Evolutionary conservation across 1,284 basidiomycete genomes (phyloP).

Genomic region (Crucibulum parvulum): DNA sequence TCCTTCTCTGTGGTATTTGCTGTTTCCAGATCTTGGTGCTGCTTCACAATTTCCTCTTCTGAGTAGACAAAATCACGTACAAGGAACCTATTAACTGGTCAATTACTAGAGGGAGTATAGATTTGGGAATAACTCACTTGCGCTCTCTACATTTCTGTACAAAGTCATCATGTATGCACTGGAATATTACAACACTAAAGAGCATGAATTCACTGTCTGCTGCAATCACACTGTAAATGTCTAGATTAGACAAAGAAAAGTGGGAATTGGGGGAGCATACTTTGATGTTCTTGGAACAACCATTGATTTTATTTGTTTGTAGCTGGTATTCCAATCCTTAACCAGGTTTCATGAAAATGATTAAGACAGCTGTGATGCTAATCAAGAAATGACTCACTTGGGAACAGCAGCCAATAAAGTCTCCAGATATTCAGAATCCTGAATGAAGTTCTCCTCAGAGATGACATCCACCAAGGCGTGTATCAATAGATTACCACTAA

Average conservation of each 20-base stretch:
- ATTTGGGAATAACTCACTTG: conserved; percentile 62
- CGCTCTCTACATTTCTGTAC: conserved; percentile 94
- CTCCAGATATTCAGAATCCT: conserved; percentile 93
- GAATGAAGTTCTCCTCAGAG: conserved; percentile 82
- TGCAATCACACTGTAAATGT: conserved; percentile 59
- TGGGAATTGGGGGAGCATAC: conserved; percentile 52
- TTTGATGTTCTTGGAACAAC: conserved; percentile 95
- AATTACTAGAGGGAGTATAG: conserved; percentile 10
- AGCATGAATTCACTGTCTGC: conserved; percentile 92
- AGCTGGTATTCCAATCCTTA: conserved; percentile 91
- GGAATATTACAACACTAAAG: conserved; percentile 91
- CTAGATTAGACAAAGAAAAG: conserved; percentile 5
- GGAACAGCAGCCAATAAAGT: conserved; percentile 95
- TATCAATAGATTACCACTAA: conserved; percentile 92
- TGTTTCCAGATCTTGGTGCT: conserved; percentile 81
- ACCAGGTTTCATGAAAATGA: conserved; percentile 66
- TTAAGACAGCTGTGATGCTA: conserved; percentile 25
- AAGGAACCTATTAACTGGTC: conserved; percentile 65
- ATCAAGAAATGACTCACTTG: conserved; percentile 71
- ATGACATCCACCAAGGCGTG: conserved; percentile 89
- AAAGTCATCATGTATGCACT: conserved; percentile 92
- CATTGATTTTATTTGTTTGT: conserved; percentile 90
- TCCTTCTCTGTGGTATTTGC: conserved; percentile 94
- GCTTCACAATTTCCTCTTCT: conserved; percentile 84
- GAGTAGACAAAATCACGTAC: conserved; percentile 96